phyloP scores from a whole-genome alignment of 2,329 filamentous ascomycete genomes.

The Trichoderma breve region DNA sequence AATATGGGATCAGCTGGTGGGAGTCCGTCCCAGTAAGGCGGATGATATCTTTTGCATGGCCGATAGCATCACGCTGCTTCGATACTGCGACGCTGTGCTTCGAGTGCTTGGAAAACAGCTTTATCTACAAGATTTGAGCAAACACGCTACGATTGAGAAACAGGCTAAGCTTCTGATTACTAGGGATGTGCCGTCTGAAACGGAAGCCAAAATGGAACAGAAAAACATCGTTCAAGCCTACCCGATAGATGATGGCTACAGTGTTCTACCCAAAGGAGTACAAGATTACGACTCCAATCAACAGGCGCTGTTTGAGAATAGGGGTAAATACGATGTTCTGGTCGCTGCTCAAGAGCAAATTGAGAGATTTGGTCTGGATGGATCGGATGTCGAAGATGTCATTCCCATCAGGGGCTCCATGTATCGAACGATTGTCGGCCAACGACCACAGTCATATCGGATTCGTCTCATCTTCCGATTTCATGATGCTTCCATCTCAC shows the following conservation, averaged over 20 bases:
- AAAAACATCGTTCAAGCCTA: neutral
- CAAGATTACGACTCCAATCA: neutral
- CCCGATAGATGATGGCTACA: neutral
- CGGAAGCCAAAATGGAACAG: neutral
- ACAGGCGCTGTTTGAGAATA: neutral
- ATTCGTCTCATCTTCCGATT: constrained; percentile 35
- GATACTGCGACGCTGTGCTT: constrained; percentile 37
- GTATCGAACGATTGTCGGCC: constrained; percentile 32
- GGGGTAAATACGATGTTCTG: constrained; percentile 4
- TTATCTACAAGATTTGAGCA: constrained; percentile 37
- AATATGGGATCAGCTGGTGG: constrained; percentile 34
- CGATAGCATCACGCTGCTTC: constrained; percentile 39
- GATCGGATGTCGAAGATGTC: constrained; percentile 30
- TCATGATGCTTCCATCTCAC: constrained; percentile 20
- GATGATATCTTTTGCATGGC: constrained; percentile 32
- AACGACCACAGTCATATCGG: constrained; percentile 36
- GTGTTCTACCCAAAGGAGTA: neutral
- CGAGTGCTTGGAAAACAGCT: constrained; percentile 30
- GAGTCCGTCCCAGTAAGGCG: constrained; percentile 26
- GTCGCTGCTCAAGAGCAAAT: constrained; percentile 16
- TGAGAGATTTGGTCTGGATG: constrained; percentile 23
- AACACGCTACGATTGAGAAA: constrained; percentile 33
- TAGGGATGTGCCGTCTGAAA: neutral
- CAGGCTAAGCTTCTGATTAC: constrained; percentile 30
- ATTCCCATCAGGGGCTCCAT: constrained; percentile 33